A percentile compares a stretch with the other conserved stretches of the same genome.
phyloP scores from a whole-genome alignment of 1,139 yeast species.

The Citeromyces hawaiiensis region DNA sequence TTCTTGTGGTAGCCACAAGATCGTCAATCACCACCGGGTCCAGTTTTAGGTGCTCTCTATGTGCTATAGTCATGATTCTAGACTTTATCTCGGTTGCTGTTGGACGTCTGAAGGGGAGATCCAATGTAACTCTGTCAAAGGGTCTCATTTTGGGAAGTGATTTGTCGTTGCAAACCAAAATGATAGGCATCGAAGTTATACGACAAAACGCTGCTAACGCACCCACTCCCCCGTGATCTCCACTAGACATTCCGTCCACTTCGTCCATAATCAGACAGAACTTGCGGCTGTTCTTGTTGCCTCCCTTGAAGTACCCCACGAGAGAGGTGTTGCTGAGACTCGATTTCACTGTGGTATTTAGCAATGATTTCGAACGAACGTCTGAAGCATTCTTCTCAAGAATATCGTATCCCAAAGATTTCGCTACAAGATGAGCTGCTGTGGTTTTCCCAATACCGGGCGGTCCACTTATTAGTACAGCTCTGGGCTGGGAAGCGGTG shows the following conservation, averaged over 20 bases:
- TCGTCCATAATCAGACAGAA: conserved; percentile 94
- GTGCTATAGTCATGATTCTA: conserved; percentile 83
- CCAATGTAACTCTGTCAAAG: conserved; percentile 76
- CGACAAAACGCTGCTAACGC: conserved; percentile 82
- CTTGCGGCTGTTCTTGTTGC: conserved; percentile 21
- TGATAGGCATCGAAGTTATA: conserved; percentile 78
- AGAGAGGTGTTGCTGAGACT: conserved; percentile 76
- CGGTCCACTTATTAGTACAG: conserved; percentile 77
- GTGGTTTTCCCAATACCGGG: conserved; percentile 81
- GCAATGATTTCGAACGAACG: conserved; percentile 69
- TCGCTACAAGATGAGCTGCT: conserved; percentile 64
- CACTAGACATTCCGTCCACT: conserved; percentile 99
- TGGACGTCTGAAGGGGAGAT: conserved; percentile 82
- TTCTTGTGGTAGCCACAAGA: conserved; percentile 71
- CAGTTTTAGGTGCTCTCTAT: conserved; percentile 66
- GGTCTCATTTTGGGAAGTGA: conserved; percentile 92
- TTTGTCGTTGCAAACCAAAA: conserved; percentile 88
- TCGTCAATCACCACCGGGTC: conserved; percentile 77
- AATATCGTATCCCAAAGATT: conserved; percentile 54
- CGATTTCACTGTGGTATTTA: conserved; percentile 55
- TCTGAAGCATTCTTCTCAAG: conserved; percentile 80
- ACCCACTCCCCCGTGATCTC: conserved; percentile 98
- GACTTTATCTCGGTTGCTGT: conserved; percentile 70
- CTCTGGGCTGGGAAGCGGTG: conserved; percentile 42
- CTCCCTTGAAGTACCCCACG: conserved; percentile 54